Evolutionary conservation across 257 asterid species (phyloP).

Genomic region (Salvia splendens): DNA sequence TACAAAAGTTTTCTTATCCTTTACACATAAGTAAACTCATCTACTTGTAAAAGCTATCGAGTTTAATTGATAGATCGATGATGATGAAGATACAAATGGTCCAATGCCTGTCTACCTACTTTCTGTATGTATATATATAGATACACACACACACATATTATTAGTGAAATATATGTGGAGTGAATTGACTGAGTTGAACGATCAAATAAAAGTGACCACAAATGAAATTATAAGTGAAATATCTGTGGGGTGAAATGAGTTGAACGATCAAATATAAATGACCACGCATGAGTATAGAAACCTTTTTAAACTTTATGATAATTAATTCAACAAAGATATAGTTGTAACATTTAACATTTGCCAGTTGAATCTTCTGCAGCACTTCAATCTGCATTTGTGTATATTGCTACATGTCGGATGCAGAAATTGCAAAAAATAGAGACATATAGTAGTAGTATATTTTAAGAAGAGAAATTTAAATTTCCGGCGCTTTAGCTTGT

Average conservation of each 20-base stretch:
- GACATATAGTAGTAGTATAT: too few relatives aligned
- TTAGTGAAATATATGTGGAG: background rate
- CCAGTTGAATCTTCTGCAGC: background rate
- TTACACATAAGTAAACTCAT: slow-evolving; percentile 46
- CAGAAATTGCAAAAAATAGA: too few relatives aligned
- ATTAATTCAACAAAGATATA: too few relatives aligned
- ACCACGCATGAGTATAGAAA: background rate
- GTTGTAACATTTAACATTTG: background rate
- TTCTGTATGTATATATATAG: background rate
- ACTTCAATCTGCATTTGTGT: background rate
- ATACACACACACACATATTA: too few relatives aligned
- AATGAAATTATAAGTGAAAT: background rate
- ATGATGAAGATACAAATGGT: slow-evolving; percentile 19
- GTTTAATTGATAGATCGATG: background rate
- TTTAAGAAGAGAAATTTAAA: background rate
- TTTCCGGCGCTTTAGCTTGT: background rate
- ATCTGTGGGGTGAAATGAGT: background rate
- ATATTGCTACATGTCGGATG: background rate
- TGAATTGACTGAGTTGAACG: background rate
- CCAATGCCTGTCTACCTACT: slow-evolving; percentile 17
- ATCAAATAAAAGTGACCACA: background rate
- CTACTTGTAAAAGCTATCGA: slow-evolving; percentile 26
- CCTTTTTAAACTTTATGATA: background rate
- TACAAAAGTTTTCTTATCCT: slow-evolving; percentile 48
- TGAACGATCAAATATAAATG: background rate